Conservation (phyloP, 2,329 filamentous ascomycete species). For the Claviceps digitariae region DNA sequence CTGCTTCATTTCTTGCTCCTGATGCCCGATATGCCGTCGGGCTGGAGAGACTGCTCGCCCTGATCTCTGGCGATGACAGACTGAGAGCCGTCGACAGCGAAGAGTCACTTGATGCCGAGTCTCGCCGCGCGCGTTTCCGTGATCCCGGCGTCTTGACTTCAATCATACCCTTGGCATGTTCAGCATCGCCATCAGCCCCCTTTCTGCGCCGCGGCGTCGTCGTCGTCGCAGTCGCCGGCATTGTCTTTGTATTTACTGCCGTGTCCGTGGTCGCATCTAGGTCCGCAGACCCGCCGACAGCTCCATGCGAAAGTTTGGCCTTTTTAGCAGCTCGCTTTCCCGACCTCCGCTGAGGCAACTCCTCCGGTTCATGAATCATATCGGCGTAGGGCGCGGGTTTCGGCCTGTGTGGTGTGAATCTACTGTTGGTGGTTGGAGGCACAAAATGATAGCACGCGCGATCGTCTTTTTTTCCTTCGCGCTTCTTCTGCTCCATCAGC, state of each 20-base stretch:
- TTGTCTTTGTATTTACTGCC: background rate
- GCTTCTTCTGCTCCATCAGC: constrained; percentile 40
- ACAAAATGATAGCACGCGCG: constrained; percentile 41
- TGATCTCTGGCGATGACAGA: constrained; percentile 25
- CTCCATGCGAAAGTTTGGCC: constrained; percentile 19
- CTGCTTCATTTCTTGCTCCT: background rate
- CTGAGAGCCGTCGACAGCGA: constrained; percentile 28
- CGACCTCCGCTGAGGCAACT: background rate
- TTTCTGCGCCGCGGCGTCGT: background rate
- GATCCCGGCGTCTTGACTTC: constrained; percentile 22
- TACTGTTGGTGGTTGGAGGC: constrained; percentile 29
- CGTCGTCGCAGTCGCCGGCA: constrained; percentile 1
- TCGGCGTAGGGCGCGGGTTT: constrained; percentile 35
- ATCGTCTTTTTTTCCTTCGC: constrained; percentile 40
- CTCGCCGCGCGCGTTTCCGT: constrained; percentile 20
- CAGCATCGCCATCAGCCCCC: background rate
- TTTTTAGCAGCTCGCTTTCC: constrained; percentile 23
- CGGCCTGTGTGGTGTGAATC: constrained; percentile 29
- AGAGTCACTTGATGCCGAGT: constrained; percentile 28
- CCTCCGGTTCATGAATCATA: constrained; percentile 21
- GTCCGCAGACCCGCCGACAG: constrained; percentile 1
- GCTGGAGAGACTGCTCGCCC: constrained; percentile 10
- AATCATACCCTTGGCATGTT: constrained; percentile 5
- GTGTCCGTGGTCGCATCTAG: background rate
- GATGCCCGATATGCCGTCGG: constrained; percentile 2